Evolutionary conservation across 805 yeast genomes (phyloP).

Genomic region (Sporopachydermia lactativora): DNA sequence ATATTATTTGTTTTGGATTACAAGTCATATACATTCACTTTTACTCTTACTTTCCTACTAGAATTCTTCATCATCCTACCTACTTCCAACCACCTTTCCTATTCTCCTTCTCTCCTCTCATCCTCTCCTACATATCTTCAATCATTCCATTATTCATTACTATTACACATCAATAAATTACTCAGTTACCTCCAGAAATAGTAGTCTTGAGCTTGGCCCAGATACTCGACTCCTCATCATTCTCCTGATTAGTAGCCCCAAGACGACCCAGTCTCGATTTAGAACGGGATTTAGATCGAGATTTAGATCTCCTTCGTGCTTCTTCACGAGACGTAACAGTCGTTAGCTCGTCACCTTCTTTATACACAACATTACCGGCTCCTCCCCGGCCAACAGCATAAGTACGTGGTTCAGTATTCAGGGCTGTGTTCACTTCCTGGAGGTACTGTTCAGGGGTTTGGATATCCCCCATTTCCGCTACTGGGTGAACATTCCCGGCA

Average conservation of each 20-base stretch:
- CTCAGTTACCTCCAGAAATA: neutral
- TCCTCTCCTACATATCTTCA: too few relatives aligned
- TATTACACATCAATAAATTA: too few relatives aligned
- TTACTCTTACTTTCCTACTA: too few relatives aligned
- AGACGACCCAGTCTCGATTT: neutral
- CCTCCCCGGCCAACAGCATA: slow-evolving; percentile 25
- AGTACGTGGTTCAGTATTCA: slow-evolving; percentile 16
- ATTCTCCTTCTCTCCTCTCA: too few relatives aligned
- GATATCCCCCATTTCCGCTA: slow-evolving; percentile 13
- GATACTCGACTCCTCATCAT: neutral
- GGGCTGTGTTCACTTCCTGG: slow-evolving; percentile 18
- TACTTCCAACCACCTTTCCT: too few relatives aligned
- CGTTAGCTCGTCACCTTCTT: slow-evolving; percentile 3
- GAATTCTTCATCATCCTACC: too few relatives aligned
- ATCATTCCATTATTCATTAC: too few relatives aligned
- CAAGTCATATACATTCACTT: too few relatives aligned
- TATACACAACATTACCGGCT: slow-evolving; percentile 17
- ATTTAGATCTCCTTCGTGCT: neutral
- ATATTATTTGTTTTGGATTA: too few relatives aligned
- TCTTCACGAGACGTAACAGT: neutral
- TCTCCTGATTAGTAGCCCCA: neutral
- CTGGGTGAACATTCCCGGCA: slow-evolving; percentile 20
- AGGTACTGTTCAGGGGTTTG: slow-evolving; percentile 20
- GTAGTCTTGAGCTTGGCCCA: neutral
- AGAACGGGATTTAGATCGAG: neutral